A percentile compares a stretch with the other conserved stretches of the same genome.
Evolutionary conservation across 106 monocot genomes (phyloP).

Genomic region (Dioscorea zingiberensis): DNA sequence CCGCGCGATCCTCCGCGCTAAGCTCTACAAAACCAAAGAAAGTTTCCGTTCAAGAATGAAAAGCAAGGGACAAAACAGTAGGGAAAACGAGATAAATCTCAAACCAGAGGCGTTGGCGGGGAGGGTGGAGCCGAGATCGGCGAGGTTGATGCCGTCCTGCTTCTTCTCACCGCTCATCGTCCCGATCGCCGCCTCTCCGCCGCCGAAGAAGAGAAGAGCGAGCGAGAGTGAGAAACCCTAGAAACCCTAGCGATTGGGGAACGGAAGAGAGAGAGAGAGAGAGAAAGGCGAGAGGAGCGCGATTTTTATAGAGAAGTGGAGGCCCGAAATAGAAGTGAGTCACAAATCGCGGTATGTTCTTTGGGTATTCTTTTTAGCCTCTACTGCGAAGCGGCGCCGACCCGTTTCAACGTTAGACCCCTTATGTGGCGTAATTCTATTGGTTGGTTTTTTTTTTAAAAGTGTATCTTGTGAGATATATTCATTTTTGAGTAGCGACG

Average conservation of each 20-base stretch:
- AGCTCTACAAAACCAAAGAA: conserved; percentile 1
- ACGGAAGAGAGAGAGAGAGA: background rate
- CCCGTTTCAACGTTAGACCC: too few relatives aligned
- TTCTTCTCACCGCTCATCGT: background rate
- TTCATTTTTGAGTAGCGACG: too few relatives aligned
- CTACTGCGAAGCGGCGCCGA: too few relatives aligned
- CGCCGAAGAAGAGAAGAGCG: too few relatives aligned
- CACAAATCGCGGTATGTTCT: too few relatives aligned
- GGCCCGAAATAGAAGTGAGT: background rate
- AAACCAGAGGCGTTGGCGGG: background rate
- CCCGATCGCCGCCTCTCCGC: background rate
- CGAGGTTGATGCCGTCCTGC: background rate
- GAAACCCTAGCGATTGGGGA: too few relatives aligned
- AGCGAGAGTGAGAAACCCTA: too few relatives aligned
- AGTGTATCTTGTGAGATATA: too few relatives aligned
- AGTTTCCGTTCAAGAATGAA: background rate
- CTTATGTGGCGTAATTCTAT: too few relatives aligned
- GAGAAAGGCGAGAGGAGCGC: background rate
- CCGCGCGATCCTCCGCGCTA: conserved; percentile 15
- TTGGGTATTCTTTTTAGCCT: too few relatives aligned
- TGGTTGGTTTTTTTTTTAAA: too few relatives aligned
- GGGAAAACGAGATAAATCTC: background rate
- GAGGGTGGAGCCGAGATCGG: background rate
- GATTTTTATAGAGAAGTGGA: background rate
- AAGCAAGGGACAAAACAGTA: background rate